These are phyloP conservation scores for Thuja plicata DNA, from an alignment of 83 land plant genomes.

Conservation along the genomic window DNA sequence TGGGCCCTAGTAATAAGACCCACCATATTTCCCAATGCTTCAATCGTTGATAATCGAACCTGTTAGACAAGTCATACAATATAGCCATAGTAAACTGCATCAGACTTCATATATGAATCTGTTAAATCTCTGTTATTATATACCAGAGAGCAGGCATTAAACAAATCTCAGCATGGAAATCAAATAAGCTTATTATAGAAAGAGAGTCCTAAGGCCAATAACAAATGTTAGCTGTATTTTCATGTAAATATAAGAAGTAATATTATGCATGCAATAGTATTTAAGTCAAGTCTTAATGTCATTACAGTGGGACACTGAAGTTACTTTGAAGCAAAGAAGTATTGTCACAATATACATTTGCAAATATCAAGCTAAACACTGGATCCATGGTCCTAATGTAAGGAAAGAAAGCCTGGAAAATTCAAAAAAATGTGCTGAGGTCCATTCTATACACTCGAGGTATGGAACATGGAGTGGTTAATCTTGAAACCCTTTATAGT, in stretches of 20 bases:
- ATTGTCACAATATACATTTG: background rate
- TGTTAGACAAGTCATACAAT: conserved; percentile 28
- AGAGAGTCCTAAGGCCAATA: background rate
- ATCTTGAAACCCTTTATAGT: background rate
- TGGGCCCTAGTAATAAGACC: conserved; percentile 71
- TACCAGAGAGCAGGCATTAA: background rate
- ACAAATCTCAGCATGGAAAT: background rate
- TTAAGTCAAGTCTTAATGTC: background rate
- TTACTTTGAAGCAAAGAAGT: background rate
- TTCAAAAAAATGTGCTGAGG: background rate
- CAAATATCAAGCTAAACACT: too few relatives aligned
- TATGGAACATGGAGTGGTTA: background rate
- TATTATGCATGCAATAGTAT: background rate
- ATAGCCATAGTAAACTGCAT: background rate
- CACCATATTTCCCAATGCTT: conserved; percentile 92
- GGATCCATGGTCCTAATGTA: background rate
- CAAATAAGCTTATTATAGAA: background rate
- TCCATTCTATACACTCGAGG: background rate
- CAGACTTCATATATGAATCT: background rate
- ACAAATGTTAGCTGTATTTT: background rate
- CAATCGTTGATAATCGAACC: conserved; percentile 81
- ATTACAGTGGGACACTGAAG: background rate
- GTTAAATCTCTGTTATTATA: background rate
- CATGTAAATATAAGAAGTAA: background rate
- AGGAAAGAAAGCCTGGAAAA: background rate